phyloP scores from a whole-genome alignment of 2,329 filamentous ascomycete species.

The Truncatella angustata region DNA sequence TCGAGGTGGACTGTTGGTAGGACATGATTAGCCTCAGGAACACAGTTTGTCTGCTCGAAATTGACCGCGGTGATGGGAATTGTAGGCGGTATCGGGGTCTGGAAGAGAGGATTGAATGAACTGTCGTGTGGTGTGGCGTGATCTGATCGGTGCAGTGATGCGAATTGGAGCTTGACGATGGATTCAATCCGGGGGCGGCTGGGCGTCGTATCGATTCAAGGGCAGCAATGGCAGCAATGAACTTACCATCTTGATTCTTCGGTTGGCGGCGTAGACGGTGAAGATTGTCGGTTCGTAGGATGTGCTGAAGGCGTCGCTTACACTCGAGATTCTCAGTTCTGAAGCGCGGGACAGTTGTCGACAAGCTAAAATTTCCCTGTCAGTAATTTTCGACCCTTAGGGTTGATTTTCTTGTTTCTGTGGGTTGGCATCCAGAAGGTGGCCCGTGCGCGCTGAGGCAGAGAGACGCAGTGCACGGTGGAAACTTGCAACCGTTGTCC shows the following conservation, averaged over 20 bases:
- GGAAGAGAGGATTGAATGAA: background rate
- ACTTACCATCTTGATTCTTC: slow-evolving; percentile 10
- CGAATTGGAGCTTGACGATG: background rate
- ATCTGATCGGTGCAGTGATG: background rate
- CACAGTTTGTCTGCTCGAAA: background rate
- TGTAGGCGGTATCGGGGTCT: background rate
- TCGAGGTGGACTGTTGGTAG: slow-evolving; percentile 50
- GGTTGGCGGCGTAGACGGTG: background rate
- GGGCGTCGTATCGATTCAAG: background rate
- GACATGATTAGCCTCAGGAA: slow-evolving; percentile 19
- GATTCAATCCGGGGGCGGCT: background rate
- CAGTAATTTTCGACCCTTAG: slow-evolving; percentile 8
- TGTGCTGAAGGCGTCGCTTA: slow-evolving; percentile 7
- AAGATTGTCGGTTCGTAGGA: slow-evolving; percentile 6
- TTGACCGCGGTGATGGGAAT: background rate
- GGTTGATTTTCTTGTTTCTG: slow-evolving; percentile 8
- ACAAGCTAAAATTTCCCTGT: slow-evolving; percentile 3
- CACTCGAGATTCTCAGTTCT: slow-evolving; percentile 2
- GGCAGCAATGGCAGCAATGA: background rate
- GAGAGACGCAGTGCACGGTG: too few relatives aligned
- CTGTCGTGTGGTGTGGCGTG: background rate
- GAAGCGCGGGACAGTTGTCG: slow-evolving; percentile 6
- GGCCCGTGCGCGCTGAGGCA: too few relatives aligned
- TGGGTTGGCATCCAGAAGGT: background rate
- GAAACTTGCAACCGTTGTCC: too few relatives aligned